Conservation (phyloP, 257 asterid species). For the Salvia miltiorrhiza region DNA sequence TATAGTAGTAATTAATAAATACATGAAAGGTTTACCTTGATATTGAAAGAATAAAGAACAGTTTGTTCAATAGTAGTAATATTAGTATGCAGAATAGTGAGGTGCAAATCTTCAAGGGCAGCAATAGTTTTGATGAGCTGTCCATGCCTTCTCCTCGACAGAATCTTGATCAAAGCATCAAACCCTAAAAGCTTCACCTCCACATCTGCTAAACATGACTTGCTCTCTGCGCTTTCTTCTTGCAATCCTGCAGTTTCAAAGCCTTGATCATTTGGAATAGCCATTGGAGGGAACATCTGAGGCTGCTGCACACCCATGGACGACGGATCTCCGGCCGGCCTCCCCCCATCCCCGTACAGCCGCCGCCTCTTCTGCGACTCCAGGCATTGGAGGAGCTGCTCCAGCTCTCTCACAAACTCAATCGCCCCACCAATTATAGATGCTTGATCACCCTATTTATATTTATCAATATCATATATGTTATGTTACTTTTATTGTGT, state of each 20-base stretch:
- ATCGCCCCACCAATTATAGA: slow-evolving; percentile 96
- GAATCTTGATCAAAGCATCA: slow-evolving; percentile 77
- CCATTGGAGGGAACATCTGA: slow-evolving; percentile 33
- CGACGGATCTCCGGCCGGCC: slow-evolving; percentile 41
- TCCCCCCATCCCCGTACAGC: slow-evolving; percentile 52
- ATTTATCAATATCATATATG: background rate
- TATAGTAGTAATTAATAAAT: no score
- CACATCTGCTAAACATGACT: slow-evolving; percentile 79
- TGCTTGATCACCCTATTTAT: slow-evolving; percentile 86
- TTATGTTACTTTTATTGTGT: background rate
- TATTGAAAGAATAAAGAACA: slow-evolving; percentile 87
- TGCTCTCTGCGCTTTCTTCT: slow-evolving; percentile 79
- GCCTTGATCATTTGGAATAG: slow-evolving; percentile 33
- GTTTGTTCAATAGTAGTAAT: slow-evolving; percentile 91
- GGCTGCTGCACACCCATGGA: slow-evolving; percentile 25
- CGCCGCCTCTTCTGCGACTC: slow-evolving; percentile 90
- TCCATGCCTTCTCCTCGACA: slow-evolving; percentile 70
- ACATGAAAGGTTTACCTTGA: slow-evolving; percentile 53
- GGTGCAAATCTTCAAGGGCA: slow-evolving; percentile 93
- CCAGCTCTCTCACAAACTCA: slow-evolving; percentile 85
- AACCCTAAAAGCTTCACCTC: slow-evolving; percentile 82
- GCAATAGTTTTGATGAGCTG: slow-evolving; percentile 78
- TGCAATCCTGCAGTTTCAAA: slow-evolving; percentile 46
- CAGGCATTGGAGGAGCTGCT: slow-evolving; percentile 90
- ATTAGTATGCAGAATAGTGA: slow-evolving; percentile 75